Conservation (phyloP, 2,329 filamentous ascomycete genomes). For the Phyllosticta paracitricarpa region DNA sequence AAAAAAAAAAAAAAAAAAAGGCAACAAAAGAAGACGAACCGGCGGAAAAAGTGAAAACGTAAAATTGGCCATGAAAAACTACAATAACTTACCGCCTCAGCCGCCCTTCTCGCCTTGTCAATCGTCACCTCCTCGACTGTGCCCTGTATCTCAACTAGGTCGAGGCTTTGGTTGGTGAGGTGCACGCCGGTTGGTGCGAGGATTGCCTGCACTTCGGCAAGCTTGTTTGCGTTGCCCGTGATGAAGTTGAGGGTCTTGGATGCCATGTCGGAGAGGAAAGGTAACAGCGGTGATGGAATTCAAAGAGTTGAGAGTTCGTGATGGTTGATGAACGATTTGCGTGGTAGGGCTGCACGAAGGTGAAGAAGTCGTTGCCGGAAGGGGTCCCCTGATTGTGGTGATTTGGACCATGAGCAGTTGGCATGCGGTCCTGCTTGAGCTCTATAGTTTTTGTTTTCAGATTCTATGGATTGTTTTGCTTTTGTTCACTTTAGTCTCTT, state of each 20-base stretch:
- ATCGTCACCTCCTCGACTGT: conserved; percentile 81
- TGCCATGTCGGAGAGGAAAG: conserved; percentile 29
- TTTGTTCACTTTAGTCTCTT: neutral
- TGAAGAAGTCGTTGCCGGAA: neutral
- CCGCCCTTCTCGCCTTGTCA: conserved; percentile 79
- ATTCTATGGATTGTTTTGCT: neutral
- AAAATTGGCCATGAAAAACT: neutral
- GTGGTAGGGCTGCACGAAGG: neutral
- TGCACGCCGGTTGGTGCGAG: conserved; percentile 60
- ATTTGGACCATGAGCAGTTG: neutral
- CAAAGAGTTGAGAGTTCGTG: neutral
- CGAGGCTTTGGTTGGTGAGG: conserved; percentile 63
- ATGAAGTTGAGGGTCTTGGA: conserved; percentile 72
- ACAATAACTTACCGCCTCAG: conserved; percentile 53
- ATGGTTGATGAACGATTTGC: neutral
- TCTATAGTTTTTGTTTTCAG: neutral
- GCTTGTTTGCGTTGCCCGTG: conserved; percentile 91
- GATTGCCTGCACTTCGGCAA: conserved; percentile 81
- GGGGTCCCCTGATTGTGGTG: neutral
- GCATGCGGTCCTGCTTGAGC: neutral
- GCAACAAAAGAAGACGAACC: neutral
- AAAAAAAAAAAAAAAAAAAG: neutral
- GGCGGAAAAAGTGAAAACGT: neutral
- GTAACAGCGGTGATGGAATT: neutral
- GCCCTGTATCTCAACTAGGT: conserved; percentile 85